Conservation (phyloP, 495 filamentous ascomycete species). For the Trichocladium antarcticum region DNA sequence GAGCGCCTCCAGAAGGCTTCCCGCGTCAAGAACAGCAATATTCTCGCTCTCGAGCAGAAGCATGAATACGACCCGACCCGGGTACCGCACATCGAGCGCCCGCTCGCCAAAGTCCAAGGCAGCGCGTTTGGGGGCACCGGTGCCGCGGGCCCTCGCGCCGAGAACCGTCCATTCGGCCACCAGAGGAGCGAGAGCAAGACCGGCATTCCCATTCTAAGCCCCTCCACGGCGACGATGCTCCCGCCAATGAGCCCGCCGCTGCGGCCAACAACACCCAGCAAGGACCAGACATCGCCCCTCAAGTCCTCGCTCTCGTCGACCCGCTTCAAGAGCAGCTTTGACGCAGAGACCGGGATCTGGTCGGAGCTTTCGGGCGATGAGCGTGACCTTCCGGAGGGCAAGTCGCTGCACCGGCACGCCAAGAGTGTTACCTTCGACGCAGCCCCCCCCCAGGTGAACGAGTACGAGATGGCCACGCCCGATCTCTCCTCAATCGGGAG, state of each 20-base stretch:
- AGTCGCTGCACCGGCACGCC: slow-evolving; percentile 61
- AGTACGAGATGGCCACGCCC: slow-evolving; percentile 95
- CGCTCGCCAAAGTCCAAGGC: slow-evolving; percentile 60
- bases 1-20: slow-evolving; percentile 89
- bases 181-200: slow-evolving; percentile 38
- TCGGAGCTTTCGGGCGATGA: slow-evolving; percentile 50
- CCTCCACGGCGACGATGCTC: slow-evolving; percentile 27
- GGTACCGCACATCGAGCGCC: slow-evolving; percentile 61
- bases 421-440: slow-evolving; percentile 96
- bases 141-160: slow-evolving; percentile 36
- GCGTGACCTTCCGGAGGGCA: slow-evolving; percentile 43
- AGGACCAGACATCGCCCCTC: slow-evolving; percentile 62
- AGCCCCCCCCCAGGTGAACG: slow-evolving; percentile 85
- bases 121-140: slow-evolving; percentile 46
- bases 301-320: slow-evolving; percentile 73
- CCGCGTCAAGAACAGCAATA: slow-evolving; percentile 92
- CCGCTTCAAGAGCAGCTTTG: slow-evolving; percentile 61
- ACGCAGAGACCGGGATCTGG: slow-evolving; percentile 60
- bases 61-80: slow-evolving; percentile 83
- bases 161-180: slow-evolving; percentile 30
- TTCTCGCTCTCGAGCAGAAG: slow-evolving; percentile 79
- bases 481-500: slow-evolving; percentile 83
- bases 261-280: slow-evolving; percentile 52
- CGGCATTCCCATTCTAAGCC: slow-evolving; percentile 34
- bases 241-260: slow-evolving; percentile 2